Evolutionary conservation across 179 eudicot genomes (phyloP), one percentile per base, ranked within the genome.

Genomic region (Kewa caespitosa): DNA sequence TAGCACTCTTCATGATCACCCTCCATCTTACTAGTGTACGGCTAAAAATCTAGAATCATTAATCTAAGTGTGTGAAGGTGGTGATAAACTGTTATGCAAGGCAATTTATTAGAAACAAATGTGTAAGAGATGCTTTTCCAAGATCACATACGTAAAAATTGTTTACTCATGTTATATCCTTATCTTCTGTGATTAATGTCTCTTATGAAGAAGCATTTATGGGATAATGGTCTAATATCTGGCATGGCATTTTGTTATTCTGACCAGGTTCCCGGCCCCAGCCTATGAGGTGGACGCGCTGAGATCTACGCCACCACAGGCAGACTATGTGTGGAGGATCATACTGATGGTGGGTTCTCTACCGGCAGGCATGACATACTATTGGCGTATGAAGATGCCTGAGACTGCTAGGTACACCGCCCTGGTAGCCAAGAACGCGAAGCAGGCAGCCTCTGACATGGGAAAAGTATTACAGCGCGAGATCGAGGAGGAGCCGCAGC

Each of bases 321-420:
- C 90, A 4, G 90, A 87, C 69, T 81, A 72, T 12, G 81, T 83
- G 1, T 87, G 90, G 90, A 79, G 90, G 81, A 85, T 85, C n/a
- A 83, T 87, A 48, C 34, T 87, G 10, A 83, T 85, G 87, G 79
- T 81, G 27, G 90, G 90, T 0, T 78, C 87, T 1, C 8, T 87
- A 12, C 90, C 88, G 0, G 90, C 90, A 0, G 55, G 33, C 10
- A 6, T 85, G 71, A 87, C 90, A 0, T 87, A 79, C 79, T 87
- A 87, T 15, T 87, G 86, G 81, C 59, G 90, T 8, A 82, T 86
- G 84, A 87, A 87, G 76, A 87, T 87, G 90, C 90, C 88, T 9
- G 90, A 87, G 63, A 87, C 90, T 0, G 88, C 90, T 28, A 80
- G 90, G 25, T 87, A 87, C 78, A 87, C 90, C 0, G 90, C 90